phyloP scores from a whole-genome alignment of 2,329 filamentous ascomycete genomes.

The Arachnopeziza araneosa region DNA sequence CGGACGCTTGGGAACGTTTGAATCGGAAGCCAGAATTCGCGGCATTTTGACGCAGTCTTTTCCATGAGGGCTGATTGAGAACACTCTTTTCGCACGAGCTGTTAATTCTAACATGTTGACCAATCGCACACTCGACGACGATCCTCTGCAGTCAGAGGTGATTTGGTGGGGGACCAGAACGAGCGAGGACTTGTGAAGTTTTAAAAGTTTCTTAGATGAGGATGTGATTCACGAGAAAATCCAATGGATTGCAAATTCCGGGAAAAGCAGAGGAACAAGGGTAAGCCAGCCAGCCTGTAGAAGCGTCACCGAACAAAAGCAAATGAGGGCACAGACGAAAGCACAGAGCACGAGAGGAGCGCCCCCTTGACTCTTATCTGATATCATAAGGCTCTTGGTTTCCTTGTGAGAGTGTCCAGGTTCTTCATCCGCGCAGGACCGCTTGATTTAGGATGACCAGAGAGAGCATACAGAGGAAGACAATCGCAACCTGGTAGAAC shows the following conservation, averaged over 20 bases:
- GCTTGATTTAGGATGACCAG: neutral
- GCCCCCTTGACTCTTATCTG: slow-evolving; percentile 12
- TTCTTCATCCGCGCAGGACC: neutral
- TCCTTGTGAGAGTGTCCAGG: neutral
- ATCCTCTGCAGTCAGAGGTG: neutral
- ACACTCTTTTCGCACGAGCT: no score
- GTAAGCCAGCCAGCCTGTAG: neutral
- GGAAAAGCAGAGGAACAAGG: neutral
- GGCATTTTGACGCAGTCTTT: no score
- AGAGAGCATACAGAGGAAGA: neutral
- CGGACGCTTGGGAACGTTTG: no score
- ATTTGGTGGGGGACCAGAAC: neutral
- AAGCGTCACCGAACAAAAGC: neutral
- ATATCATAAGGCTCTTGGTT: slow-evolving; percentile 5
- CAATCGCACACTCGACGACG: no score
- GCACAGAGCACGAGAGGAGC: neutral
- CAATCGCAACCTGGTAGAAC: neutral
- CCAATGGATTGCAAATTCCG: neutral
- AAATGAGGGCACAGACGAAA: slow-evolving; percentile 1
- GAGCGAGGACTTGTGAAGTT: neutral
- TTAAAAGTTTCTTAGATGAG: neutral
- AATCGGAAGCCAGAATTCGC: no score
- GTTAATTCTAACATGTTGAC: no score
- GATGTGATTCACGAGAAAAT: neutral
- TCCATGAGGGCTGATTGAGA: no score